Percentiles rank a stretch among this genome's conserved stretches.
Conservation (phyloP, 140 eudicot genomes). For the Erigeron philadelphicus region DNA sequence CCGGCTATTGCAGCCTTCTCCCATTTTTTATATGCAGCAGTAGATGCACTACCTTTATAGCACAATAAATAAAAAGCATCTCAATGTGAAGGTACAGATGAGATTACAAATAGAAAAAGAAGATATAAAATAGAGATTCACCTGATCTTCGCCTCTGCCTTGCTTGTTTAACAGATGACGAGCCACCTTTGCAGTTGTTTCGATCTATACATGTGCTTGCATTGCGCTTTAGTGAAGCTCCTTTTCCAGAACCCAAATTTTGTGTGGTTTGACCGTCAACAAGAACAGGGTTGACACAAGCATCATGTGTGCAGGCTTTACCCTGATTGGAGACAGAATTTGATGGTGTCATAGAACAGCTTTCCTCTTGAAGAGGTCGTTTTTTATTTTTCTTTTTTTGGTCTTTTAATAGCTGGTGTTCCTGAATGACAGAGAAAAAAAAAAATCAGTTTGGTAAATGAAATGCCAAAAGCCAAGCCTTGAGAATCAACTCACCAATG, state of each 20-base stretch:
- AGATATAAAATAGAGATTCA: slow-evolving; percentile 16
- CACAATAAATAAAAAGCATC: slow-evolving; percentile 12
- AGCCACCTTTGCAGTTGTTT: slow-evolving; percentile 58
- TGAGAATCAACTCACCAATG: slow-evolving; percentile 58
- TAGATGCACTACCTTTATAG: slow-evolving; percentile 43
- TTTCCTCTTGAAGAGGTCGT: slow-evolving; percentile 55
- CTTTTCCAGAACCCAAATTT: slow-evolving; percentile 50
- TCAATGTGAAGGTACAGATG: not conserved
- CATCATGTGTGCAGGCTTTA: slow-evolving; percentile 12
- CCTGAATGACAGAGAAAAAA: slow-evolving; percentile 46
- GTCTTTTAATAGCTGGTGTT: slow-evolving; percentile 72
- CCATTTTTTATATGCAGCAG: slow-evolving; percentile 86
- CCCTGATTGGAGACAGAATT: slow-evolving; percentile 22
- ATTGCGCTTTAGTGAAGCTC: slow-evolving; percentile 45
- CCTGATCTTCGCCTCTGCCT: slow-evolving; percentile 60
- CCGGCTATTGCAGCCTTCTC: slow-evolving; percentile 99
- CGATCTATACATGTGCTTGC: slow-evolving; percentile 43
- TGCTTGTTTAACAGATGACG: slow-evolving; percentile 45
- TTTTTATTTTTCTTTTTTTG: slow-evolving; percentile 54
- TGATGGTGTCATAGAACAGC: slow-evolving; percentile 42
- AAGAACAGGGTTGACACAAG: slow-evolving; percentile 31
- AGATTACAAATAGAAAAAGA: not conserved
- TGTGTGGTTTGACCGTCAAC: slow-evolving; percentile 46
- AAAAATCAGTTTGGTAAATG: slow-evolving; percentile 7
- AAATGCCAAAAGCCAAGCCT: not conserved